Evolutionary conservation across 202 grass and related monocot species (phyloP).

Genomic region (Panicum virgatum): DNA sequence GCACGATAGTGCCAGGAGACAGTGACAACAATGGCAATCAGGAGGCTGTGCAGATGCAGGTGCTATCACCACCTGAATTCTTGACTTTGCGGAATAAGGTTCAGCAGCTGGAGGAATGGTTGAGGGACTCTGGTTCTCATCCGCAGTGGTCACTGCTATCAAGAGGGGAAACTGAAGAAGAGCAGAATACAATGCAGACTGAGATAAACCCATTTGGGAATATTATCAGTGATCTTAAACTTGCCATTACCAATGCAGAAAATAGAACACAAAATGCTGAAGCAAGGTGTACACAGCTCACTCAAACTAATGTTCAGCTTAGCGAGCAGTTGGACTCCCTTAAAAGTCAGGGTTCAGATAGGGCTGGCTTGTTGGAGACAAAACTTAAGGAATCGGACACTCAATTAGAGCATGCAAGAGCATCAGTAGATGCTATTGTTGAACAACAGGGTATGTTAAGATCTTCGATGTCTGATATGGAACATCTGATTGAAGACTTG

Average conservation of each 20-base stretch:
- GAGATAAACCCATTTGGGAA: conserved; percentile 27
- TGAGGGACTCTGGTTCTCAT: conserved; percentile 41
- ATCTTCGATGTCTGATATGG: conserved; percentile 72
- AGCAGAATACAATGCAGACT: conserved; percentile 23
- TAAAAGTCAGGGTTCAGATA: conserved; percentile 55
- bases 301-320: conserved; percentile 50
- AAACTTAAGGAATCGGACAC: conserved; percentile 62
- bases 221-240: conserved; percentile 51
- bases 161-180: conserved; percentile 31
- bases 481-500: conserved; percentile 61
- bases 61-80: conserved; percentile 35
- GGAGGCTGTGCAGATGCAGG: conserved; percentile 30
- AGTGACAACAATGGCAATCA: conserved; percentile 4
- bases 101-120: conserved; percentile 48
- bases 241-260: conserved; percentile 54
- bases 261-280: conserved; percentile 48
- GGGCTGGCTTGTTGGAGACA: conserved; percentile 54
- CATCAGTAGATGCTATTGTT: conserved; percentile 71
- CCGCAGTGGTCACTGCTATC: conserved; percentile 19
- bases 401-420: conserved; percentile 70
- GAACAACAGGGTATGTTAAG: conserved; percentile 69
- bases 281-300: conserved; percentile 49
- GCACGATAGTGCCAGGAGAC: conserved; percentile 22
- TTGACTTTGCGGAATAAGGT: conserved; percentile 50
- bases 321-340: conserved; percentile 45